These are phyloP conservation scores for Stemphylium beticola DNA, from an alignment of 2,329 filamentous ascomycete species.

Conservation along the genomic window DNA sequence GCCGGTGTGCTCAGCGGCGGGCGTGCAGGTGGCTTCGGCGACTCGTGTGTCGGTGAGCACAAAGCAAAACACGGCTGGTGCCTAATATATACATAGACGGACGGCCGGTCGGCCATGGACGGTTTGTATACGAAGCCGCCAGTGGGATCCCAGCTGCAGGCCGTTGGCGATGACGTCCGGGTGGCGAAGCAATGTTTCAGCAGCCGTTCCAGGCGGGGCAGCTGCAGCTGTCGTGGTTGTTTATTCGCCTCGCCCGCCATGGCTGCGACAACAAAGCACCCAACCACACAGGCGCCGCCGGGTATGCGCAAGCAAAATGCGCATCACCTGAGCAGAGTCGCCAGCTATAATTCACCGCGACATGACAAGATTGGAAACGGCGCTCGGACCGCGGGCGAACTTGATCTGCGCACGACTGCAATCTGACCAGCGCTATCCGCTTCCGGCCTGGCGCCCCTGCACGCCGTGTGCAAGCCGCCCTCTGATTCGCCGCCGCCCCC, in stretches of 20 bases:
- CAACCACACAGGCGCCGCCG: no score
- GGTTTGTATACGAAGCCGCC: neutral
- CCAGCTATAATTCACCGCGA: neutral
- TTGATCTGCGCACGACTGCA: conserved; percentile 25
- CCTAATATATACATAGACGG: conserved; percentile 2
- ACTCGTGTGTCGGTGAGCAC: neutral
- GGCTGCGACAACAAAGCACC: neutral
- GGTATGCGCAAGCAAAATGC: no score
- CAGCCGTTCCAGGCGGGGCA: conserved; percentile 1
- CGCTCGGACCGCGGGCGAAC: conserved; percentile 23
- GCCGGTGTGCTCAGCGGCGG: conserved; percentile 2
- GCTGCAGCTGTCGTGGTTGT: conserved; percentile 6
- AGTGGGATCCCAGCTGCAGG: neutral
- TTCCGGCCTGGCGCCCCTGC: conserved; percentile 5
- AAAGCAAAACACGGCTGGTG: conserved; percentile 2
- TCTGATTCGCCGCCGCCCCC: conserved; percentile 3
- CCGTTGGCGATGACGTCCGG: conserved; percentile 15
- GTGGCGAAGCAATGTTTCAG: conserved; percentile 18
- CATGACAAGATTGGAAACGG: neutral
- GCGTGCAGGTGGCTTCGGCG: neutral
- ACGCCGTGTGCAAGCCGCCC: neutral
- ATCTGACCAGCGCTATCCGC: conserved; percentile 8
- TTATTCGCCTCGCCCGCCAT: conserved; percentile 1
- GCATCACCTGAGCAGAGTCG: neutral
- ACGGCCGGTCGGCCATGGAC: neutral